Base-by-base conservation (phyloP, 2,329 filamentous ascomycete species). In the Beauveria rudraprayagi region DNA sequence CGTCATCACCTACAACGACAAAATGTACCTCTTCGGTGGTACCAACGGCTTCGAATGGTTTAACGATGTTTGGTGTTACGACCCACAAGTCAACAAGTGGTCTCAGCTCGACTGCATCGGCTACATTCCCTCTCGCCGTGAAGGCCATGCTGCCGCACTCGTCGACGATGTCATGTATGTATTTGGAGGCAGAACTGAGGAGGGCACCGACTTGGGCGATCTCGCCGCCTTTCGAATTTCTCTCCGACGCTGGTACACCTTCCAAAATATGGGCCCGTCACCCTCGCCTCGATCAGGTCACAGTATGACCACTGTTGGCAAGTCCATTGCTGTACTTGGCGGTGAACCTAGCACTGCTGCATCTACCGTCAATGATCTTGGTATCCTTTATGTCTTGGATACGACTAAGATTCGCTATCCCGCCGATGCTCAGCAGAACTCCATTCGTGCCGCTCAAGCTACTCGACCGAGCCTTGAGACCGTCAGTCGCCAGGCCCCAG, bases 101-200 rank as follows among this genome's bases (percentile, higher is more conserved):
- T 78, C 85, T 10, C 89, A 95, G 71, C 81, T 96, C 61, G 93
- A 97, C 70, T 99, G 94, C 72, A 97, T 97, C 69, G 94, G 94
- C 41, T 99, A 97, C 73, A 97, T 99, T 63, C 94, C 95, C 1
- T 88, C 92, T 1, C 88, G 93, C 19, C 86, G 94, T 63, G 94
- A 99, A 79, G 94, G 94, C 3, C 94, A 99, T 73, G 92, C 95
- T 14, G 91, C 94, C 16, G 88, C 93, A 4, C 80, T 99, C 22
- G 92, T 99, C 48, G 91, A 94, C 72, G 94, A 99, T 71, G 94
- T 97, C 63, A 99, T 99, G 95, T 99, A 99, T 77, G 87, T 99
- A 63, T 99, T 99, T 73, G 95, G 95, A 67, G 94, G 94, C 50
- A 89, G 94, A 63, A 97, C 92, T 0, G 91, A 97, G 70, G 92